Base-by-base conservation (phyloP, 169 alveolate species). In the Blepharisma undulans region DNA sequence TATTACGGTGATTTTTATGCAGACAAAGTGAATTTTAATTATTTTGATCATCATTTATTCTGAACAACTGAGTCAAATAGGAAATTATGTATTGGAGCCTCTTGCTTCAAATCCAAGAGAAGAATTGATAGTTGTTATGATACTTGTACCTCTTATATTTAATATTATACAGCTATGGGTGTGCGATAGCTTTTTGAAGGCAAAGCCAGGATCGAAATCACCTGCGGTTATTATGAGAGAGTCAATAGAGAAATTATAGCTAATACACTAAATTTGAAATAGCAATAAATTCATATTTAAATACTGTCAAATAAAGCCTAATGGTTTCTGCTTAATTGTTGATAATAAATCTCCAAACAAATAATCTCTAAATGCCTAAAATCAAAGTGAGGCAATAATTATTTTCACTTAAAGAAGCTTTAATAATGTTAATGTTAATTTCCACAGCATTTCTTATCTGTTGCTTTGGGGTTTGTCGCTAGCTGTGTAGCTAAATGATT, bases 81-180 rank as follows among this genome's bases (percentile, higher is more conserved):
- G 97, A 66, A 90, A 87, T 3, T 90, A 80, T 34, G 74, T 89
- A 27, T 80, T 93, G 25, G 36, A 59, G 12, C 93, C 92, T 33
- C 92, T 95, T 34, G 77, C 93, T 84, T 87, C 76, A 29, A 77
- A 93, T 85, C 97, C 97, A 32, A 93, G 93, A 72, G 76, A 93
- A 27, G 97, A 95, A 76, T 89, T 95, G 72, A 77, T 95, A 66
- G 88, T 93, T 80, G 95, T 93, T 12, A 95, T 95, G 97, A 91
- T 95, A 60, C 84, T 95, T 19, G 82, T 93, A 5, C 97, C 97
- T 48, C 72, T 87, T 21, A 66, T 93, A 16, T 36, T 93, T 14
- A 93, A 93, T 76, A 85, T 93, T 2, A 72, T 90, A 25, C 89
- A 93, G 92, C 93, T 92, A 87, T 95, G 97, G 97, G 88, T 95